Evolutionary conservation across 305 asterid species (phyloP).

Genomic region (Fraxinus angustifolia): DNA sequence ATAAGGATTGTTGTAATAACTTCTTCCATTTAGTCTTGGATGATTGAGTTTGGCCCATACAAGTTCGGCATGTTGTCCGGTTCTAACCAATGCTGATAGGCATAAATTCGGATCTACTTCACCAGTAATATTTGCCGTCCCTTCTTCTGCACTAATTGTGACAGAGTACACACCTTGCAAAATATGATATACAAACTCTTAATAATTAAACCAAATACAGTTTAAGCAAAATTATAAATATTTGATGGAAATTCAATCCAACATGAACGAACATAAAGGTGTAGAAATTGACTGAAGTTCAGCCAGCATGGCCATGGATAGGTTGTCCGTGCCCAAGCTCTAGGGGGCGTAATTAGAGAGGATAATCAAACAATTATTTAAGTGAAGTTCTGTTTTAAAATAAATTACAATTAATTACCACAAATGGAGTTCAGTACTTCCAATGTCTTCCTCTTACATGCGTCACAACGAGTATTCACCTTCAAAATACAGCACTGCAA

Average conservation of each 20-base stretch:
- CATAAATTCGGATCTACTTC: conserved; percentile 36
- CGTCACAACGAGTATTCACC: conserved; percentile 24
- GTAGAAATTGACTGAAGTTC: neutral
- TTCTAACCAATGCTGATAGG: conserved; percentile 25
- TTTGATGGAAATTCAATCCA: neutral
- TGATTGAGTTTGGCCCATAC: conserved; percentile 29
- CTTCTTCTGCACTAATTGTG: conserved; percentile 16
- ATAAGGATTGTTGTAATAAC: neutral
- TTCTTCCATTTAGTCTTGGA: conserved; percentile 15
- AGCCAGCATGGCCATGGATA: neutral
- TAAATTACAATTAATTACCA: conserved; percentile 13
- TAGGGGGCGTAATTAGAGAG: too few relatives aligned
- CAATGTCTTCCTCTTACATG: conserved; percentile 30
- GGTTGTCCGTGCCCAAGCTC: neutral
- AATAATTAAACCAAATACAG: neutral
- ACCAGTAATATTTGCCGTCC: conserved; percentile 16
- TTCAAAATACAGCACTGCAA: conserved; percentile 34
- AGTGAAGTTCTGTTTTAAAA: neutral
- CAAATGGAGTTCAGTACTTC: conserved; percentile 25
- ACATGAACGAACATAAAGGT: neutral
- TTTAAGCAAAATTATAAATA: neutral
- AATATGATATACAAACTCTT: neutral
- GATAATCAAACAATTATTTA: neutral
- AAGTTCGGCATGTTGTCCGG: conserved; percentile 28
- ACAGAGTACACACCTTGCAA: conserved; percentile 33